Evolutionary conservation across 106 monocot genomes (phyloP).

Genomic region (Cymbidium sinense): DNA sequence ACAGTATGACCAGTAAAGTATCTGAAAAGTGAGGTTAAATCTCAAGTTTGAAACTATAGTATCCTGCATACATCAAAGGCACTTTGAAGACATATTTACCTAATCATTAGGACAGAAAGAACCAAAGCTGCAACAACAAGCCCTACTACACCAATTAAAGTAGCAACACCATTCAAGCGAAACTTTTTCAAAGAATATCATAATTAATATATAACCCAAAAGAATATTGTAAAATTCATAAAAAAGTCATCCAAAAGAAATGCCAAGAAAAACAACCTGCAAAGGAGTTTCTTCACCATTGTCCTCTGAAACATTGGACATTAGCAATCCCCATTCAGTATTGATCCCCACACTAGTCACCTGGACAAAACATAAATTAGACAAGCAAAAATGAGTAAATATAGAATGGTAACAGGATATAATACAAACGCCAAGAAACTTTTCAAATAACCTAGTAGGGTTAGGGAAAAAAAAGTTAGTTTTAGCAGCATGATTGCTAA

Average conservation of each 20-base stretch:
- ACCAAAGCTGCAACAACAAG: slow-evolving; percentile 65
- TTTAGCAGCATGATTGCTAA: no score
- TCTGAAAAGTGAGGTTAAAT: slow-evolving; percentile 19
- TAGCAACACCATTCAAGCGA: slow-evolving; percentile 91
- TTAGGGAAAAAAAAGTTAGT: no score
- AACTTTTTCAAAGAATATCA: slow-evolving; percentile 47
- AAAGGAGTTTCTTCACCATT: slow-evolving; percentile 94
- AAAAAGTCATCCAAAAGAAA: slow-evolving; percentile 7
- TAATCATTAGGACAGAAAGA: slow-evolving; percentile 67
- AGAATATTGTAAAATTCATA: not conserved
- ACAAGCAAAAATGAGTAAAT: not conserved
- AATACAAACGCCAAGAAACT: no score
- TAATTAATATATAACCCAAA: no score
- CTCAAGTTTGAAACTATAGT: not conserved
- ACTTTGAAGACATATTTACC: slow-evolving; percentile 29
- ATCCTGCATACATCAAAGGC: not conserved
- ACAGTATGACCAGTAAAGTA: slow-evolving; percentile 25
- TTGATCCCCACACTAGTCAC: slow-evolving; percentile 96
- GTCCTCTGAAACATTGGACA: slow-evolving; percentile 95
- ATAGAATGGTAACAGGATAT: no score
- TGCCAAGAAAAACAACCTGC: no score
- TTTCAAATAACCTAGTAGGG: no score
- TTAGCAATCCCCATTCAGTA: slow-evolving; percentile 95
- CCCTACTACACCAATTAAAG: slow-evolving; percentile 85
- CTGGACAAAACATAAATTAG: slow-evolving; percentile 26